Conservation (phyloP, 2,329 filamentous ascomycete species). For the Colletotrichum eleusines region DNA sequence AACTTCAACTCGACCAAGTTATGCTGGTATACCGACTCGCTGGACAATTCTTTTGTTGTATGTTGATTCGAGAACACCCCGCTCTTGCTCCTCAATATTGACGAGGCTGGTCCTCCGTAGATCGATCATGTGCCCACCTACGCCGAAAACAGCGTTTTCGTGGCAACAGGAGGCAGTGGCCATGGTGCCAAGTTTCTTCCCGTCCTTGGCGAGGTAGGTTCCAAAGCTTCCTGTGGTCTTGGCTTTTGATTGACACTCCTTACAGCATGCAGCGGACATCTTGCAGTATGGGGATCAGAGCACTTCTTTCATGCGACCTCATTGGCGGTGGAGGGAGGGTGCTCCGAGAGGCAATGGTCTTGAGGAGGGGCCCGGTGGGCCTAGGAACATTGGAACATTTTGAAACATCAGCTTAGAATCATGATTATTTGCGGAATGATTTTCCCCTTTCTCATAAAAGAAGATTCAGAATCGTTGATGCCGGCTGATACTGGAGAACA, state of each 20-base stretch:
- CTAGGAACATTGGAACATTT: conserved; percentile 43
- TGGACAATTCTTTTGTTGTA: conserved; percentile 62
- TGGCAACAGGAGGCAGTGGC: conserved; percentile 52
- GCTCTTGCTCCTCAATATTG: rapidly evolving
- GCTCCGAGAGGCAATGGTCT: conserved; percentile 47
- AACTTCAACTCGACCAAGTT: conserved; percentile 58
- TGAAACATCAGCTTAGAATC: neutral
- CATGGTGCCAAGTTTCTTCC: conserved; percentile 54
- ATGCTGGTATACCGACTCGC: conserved; percentile 72
- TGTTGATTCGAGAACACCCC: neutral
- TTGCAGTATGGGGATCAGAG: conserved; percentile 46
- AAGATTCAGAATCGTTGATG: too few relatives aligned
- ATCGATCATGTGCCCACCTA: conserved; percentile 51
- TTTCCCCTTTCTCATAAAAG: too few relatives aligned
- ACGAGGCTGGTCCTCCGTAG: conserved; percentile 24
- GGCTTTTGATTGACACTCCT: conserved; percentile 27
- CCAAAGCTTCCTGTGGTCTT: too few relatives aligned
- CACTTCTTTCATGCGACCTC: conserved; percentile 47
- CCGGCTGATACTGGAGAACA: conserved; percentile 11
- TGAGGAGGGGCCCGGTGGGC: conserved; percentile 47
- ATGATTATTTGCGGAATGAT: neutral
- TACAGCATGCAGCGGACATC: conserved; percentile 50
- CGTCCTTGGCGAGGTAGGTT: conserved; percentile 48
- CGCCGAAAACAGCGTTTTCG: conserved; percentile 49
- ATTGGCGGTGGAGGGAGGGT: conserved; percentile 50